Base-by-base conservation (phyloP, 371 early-diverging fungal genomes). In the Mycotypha africana region DNA sequence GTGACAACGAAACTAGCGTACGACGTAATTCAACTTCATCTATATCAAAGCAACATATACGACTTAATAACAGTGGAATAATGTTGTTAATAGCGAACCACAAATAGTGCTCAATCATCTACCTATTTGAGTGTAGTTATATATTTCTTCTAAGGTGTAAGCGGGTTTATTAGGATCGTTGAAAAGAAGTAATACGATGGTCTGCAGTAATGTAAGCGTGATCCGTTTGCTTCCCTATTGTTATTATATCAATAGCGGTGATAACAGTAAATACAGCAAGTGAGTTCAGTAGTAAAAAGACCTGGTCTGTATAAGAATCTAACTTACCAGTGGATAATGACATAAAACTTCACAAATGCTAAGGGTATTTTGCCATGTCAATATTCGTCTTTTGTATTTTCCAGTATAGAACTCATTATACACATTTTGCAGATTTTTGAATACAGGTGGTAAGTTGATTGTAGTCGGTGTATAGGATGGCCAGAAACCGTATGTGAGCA, bases 401-500 rank as follows among this genome's bases (percentile, higher is more conserved):
- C 66, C 70, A 20, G 69, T 51, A 59, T 95, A 97, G 53, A 88
- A 90, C 2, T 78, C 71, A 25, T 76, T 72, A 62, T 89, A 95
- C 2, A 78, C 57, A 43, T 79, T 72, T 60, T 86, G 86, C 19
- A 70, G 47, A 78, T 71, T 77, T 75, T 52, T 26, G 34, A 64
- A 62, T 38, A 19, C 4, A 6, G 30, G 10, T 1, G 97, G 93
- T 21, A 94, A 60, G 20, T 51, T 72, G 28, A 85, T 69, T 4
- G 78, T 73, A 8, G 81, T 58, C 11, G 88, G 86, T 19, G 87
- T 77, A 62, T 93, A 94, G 1, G 91, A 81, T 1, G 98, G 98
- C 98, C 96, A 97, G 61, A 81, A 85, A 1, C 88, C 88, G 45
- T 84, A 78, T 0, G 98, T 93, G 39, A 97, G 65, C 1, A 95